Conservation (phyloP, 1,284 basidiomycete genomes). For the Pulveroboletus sp. region DNA sequence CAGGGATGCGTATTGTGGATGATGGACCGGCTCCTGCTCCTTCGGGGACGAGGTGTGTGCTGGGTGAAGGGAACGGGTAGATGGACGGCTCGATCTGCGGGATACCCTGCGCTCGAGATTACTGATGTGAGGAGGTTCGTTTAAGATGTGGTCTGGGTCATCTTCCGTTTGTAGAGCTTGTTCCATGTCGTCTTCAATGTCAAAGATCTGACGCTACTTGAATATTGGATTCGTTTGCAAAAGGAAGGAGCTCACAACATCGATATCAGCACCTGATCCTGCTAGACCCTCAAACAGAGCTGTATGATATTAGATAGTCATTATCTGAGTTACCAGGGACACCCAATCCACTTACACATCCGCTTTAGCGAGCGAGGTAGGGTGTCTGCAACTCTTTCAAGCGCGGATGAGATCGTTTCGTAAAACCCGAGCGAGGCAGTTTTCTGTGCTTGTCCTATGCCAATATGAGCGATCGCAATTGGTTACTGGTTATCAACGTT, state of each 20-base stretch:
- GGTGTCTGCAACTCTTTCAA: conserved; percentile 70
- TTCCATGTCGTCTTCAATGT: conserved; percentile 50
- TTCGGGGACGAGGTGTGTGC: conserved; percentile 24
- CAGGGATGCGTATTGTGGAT: neutral
- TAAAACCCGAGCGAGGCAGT: conserved; percentile 64
- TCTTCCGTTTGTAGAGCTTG: conserved; percentile 11
- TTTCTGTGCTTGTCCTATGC: conserved; percentile 58
- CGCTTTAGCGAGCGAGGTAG: conserved; percentile 72
- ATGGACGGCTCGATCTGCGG: conserved; percentile 36
- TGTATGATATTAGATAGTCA: conserved; percentile 32
- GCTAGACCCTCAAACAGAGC: conserved; percentile 80
- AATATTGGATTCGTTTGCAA: neutral
- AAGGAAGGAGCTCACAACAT: conserved; percentile 52
- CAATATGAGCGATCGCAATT: conserved; percentile 4
- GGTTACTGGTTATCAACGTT: neutral
- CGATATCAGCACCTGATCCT: conserved; percentile 75
- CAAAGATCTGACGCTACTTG: conserved; percentile 65
- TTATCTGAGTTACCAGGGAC: conserved; percentile 8
- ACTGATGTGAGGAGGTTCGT: conserved; percentile 12
- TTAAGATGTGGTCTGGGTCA: conserved; percentile 14
- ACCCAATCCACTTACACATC: conserved; percentile 53
- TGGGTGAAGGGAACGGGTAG: conserved; percentile 25
- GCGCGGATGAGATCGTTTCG: conserved; percentile 66
- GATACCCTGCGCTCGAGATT: conserved; percentile 36
- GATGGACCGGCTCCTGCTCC: conserved; percentile 13